Conservation (phyloP, 2,329 filamentous ascomycete genomes). For the Aspergillus pseudoglaucus region DNA sequence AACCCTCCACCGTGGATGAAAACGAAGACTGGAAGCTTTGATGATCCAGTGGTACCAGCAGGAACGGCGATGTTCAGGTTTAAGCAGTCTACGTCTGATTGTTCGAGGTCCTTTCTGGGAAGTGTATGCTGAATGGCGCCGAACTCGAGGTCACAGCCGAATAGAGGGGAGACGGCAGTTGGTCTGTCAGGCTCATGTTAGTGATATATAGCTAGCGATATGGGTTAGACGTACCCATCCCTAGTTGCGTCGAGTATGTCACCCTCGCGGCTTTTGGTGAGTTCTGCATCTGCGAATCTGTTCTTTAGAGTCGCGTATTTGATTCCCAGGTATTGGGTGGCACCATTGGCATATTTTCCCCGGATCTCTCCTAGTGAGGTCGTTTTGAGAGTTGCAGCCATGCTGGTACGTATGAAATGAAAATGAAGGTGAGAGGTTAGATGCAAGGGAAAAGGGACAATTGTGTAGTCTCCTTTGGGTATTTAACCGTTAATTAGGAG, state of each 20-base stretch:
- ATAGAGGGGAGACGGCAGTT: slow-evolving; percentile 33
- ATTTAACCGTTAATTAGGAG: too few relatives aligned
- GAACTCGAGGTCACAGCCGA: slow-evolving; percentile 43
- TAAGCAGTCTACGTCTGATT: slow-evolving; percentile 46
- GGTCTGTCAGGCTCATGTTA: slow-evolving; percentile 19
- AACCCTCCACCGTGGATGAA: slow-evolving; percentile 52
- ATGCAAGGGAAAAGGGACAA: too few relatives aligned
- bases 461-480: too few relatives aligned
- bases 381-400: slow-evolving; percentile 15
- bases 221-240: slow-evolving; percentile 25
- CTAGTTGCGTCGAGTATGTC: slow-evolving; percentile 26
- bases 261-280: slow-evolving; percentile 19
- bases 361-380: slow-evolving; percentile 23
- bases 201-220: background rate
- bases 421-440: background rate
- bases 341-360: slow-evolving; percentile 19
- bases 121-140: slow-evolving; percentile 44
- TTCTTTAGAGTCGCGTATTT: slow-evolving; percentile 32
- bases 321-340: slow-evolving; percentile 30
- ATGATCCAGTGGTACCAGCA: slow-evolving; percentile 10
- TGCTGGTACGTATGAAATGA: background rate
- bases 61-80: slow-evolving; percentile 49
- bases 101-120: slow-evolving; percentile 30
- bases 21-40: slow-evolving; percentile 45
- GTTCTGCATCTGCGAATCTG: slow-evolving; percentile 28